Evolutionary conservation across 2,329 filamentous ascomycete species (phyloP).

Genomic region (Periglandula ipomoeae): DNA sequence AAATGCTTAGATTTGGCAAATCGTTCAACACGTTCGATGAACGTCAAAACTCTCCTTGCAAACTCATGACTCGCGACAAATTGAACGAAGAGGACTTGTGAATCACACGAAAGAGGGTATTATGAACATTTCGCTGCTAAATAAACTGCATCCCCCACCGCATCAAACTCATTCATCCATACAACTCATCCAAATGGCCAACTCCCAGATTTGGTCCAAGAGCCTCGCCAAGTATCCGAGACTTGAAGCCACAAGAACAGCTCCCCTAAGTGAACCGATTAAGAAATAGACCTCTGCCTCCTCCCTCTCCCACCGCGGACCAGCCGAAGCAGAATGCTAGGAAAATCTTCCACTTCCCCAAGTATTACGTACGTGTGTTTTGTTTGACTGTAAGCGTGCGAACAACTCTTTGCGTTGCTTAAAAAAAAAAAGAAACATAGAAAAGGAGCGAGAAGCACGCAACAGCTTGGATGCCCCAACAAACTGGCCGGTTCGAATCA

Average conservation of each 20-base stretch:
- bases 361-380: constrained; percentile 14
- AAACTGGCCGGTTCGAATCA: no score
- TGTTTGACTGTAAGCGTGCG: not conserved
- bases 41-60: no score
- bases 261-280: constrained; percentile 1
- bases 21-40: no score
- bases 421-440: not conserved
- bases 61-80: not conserved
- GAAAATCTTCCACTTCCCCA: constrained; percentile 7
- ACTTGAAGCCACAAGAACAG: constrained; percentile 1
- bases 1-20: no score
- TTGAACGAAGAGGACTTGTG: no score
- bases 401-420: constrained; percentile 7
- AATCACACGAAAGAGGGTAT: not conserved
- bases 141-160: not conserved
- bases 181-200: constrained; percentile 6
- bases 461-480: not conserved
- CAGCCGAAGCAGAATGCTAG: constrained; percentile 23
- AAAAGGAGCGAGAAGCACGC: not conserved
- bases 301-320: constrained; percentile 17
- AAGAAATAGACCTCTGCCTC: not conserved
- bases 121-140: not conserved
- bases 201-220: constrained; percentile 1
- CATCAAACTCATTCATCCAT: constrained; percentile 5
- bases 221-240: not conserved